Percentiles rank a stretch among this genome's conserved stretches.
phyloP scores from a whole-genome alignment of 306 rosid species.

The Fagus crenata region DNA sequence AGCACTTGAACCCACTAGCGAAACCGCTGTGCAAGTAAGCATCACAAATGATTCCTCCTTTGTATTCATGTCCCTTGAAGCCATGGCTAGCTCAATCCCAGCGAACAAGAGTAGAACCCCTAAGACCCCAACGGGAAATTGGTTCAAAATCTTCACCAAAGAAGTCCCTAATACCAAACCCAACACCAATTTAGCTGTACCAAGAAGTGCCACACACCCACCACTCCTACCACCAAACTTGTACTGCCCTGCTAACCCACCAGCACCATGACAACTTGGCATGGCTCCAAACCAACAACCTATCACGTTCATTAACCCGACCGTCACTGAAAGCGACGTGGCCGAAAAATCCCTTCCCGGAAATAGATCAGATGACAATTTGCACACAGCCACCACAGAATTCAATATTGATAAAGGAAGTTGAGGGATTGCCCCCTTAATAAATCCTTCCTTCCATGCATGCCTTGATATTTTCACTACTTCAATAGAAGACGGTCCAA shows the following conservation, averaged over 20 bases:
- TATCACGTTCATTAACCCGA: constrained; percentile 70
- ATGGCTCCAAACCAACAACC: constrained; percentile 87
- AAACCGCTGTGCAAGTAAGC: constrained; percentile 59
- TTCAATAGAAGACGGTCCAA: constrained; percentile 63
- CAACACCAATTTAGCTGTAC: constrained; percentile 52
- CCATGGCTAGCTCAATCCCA: constrained; percentile 74
- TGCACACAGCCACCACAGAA: constrained; percentile 70
- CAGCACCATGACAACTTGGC: constrained; percentile 83
- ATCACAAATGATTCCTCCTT: constrained; percentile 60
- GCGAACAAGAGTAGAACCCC: constrained; percentile 72
- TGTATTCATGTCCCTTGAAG: constrained; percentile 64
- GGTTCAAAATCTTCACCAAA: constrained; percentile 45
- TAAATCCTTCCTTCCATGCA: constrained; percentile 73
- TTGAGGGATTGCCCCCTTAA: constrained; percentile 77
- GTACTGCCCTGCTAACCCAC: constrained; percentile 83
- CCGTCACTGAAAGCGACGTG: constrained; percentile 71
- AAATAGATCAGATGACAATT: constrained; percentile 61
- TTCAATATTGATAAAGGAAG: constrained; percentile 70
- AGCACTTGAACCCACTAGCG: constrained; percentile 65
- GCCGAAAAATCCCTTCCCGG: constrained; percentile 60
- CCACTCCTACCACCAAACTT: constrained; percentile 88
- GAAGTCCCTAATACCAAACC: constrained; percentile 69
- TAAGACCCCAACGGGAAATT: constrained; percentile 64
- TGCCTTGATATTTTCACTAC: constrained; percentile 48
- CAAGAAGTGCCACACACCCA: constrained; percentile 74